Base-by-base conservation (phyloP, 441 rosid species). In the Euphorbia schlechtendalii region DNA sequence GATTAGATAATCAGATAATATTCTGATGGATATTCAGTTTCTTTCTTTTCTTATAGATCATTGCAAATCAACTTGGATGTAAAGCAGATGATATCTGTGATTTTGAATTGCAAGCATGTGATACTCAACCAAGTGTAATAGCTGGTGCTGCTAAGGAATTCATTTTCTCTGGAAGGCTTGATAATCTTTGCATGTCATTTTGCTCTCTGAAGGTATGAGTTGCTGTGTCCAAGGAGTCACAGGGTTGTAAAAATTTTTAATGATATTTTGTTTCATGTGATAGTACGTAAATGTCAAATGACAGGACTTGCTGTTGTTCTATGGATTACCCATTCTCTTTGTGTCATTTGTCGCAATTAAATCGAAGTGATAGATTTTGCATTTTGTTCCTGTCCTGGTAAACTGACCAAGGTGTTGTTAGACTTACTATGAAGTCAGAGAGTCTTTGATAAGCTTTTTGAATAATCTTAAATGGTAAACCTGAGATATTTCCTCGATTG, bases 101-200 rank as follows among this genome's bases (percentile, higher is more conserved):
- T 76, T 92, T 92, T 81, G 99, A 95, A 79, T 79, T 95, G 78
- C 99, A 95, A 88, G 95, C 89, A 57, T 95, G 99, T 68, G 99
- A 95, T 76, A 88, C 98, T 66, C 99, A 95, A 73, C 96, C 90
- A 30, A 89, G 96, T 74, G 64, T 80, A 69, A 76, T 86, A 60
- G 99, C 77, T 52, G 98, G 98, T 78, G 96, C 88, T 69, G 72
- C 84, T 41, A 86, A 91, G 78, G 97, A 95, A 78, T 95, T 92
- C 71, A 61, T 95, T 73, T 95, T 84, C 77, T 88, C 96, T 0
- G 99, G 98, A 77, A 85, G 99, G 81, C 97, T 92, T 22, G 99
- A 95, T 77, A 95, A 95, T 77, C 96, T 95, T 46, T 92, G 99
- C 93, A 88, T 84, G 90, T 89, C 96, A 64, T 92, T 86, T 83